Percentiles rank a stretch among this genome's conserved stretches.
phyloP scores from a whole-genome alignment of 805 yeast species.

The Kregervanrija pseudodelftensis region DNA sequence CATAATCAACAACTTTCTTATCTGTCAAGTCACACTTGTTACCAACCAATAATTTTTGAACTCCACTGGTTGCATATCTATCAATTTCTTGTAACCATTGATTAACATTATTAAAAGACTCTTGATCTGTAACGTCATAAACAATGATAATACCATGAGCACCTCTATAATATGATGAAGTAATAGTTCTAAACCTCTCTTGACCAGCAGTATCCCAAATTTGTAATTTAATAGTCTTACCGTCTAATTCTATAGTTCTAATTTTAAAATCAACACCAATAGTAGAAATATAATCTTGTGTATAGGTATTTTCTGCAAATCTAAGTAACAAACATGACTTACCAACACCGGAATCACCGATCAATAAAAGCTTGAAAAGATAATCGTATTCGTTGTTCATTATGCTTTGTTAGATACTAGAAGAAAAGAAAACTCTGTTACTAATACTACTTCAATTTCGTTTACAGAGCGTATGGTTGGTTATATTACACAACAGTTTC shows the following conservation, averaged over 20 bases:
- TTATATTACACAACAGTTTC: no score
- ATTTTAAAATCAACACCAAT: conserved; percentile 95
- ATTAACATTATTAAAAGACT: conserved; percentile 90
- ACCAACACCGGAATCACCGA: conserved; percentile 98
- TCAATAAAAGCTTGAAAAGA: conserved; percentile 86
- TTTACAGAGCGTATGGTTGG: not conserved
- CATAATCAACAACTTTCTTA: conserved; percentile 91
- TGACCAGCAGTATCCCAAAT: conserved; percentile 99
- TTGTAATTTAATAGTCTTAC: conserved; percentile 94
- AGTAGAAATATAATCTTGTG: conserved; percentile 94
- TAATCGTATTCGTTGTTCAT: conserved; percentile 98
- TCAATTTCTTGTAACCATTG: conserved; percentile 99
- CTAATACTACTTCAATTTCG: not conserved
- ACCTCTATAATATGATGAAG: conserved; percentile 95
- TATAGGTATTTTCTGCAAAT: conserved; percentile 95
- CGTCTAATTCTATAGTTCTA: conserved; percentile 88
- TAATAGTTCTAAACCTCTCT: conserved; percentile 95
- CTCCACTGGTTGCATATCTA: conserved; percentile 96
- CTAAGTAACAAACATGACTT: conserved; percentile 91
- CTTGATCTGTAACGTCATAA: conserved; percentile 96
- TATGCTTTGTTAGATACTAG: not conserved
- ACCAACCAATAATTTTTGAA: conserved; percentile 91
- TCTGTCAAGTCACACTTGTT: conserved; percentile 92
- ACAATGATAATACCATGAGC: conserved; percentile 98
- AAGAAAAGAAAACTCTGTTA: not conserved